Conservation (phyloP, 768 basidiomycete genomes). For the Mycena rosella region DNA sequence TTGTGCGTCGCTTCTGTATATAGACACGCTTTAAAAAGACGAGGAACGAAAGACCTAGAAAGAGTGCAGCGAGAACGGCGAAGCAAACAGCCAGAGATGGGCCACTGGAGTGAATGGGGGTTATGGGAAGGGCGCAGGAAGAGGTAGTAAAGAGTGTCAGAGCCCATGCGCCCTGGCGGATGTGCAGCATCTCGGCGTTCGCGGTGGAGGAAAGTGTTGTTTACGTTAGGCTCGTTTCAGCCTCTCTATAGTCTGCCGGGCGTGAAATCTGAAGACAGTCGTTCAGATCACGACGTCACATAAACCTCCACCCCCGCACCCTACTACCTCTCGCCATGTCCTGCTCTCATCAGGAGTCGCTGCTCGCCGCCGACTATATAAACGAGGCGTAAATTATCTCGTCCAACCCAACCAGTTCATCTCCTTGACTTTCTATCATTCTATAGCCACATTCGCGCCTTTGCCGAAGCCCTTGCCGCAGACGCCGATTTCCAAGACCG, state of each 20-base stretch:
- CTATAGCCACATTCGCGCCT: conserved; percentile 73
- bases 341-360: conserved; percentile 41
- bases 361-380: conserved; percentile 70
- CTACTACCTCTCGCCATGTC: conserved; percentile 15
- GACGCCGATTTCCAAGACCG: conserved; percentile 54
- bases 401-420: no score
- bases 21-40: conserved; percentile 45
- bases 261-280: no score
- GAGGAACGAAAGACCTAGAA: conserved; percentile 43
- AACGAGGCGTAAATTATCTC: conserved; percentile 71
- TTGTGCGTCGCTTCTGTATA: conserved; percentile 42
- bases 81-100: conserved; percentile 42
- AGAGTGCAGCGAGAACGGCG: conserved; percentile 42
- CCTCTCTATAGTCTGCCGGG: no score
- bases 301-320: no score
- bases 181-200: neutral
- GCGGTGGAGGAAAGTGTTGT: no score
- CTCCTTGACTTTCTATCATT: neutral
- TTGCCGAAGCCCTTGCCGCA: conserved; percentile 76
- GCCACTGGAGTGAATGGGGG: conserved; percentile 28
- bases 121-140: conserved; percentile 22
- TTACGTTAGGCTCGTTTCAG: no score
- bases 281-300: no score
- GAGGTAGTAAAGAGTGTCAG: conserved; percentile 21
- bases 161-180: conserved; percentile 2